A percentile compares a stretch with the other conserved stretches of the same genome.
Evolutionary conservation across 306 rosid genomes (phyloP).

Genomic region (Glycine tomentella): DNA sequence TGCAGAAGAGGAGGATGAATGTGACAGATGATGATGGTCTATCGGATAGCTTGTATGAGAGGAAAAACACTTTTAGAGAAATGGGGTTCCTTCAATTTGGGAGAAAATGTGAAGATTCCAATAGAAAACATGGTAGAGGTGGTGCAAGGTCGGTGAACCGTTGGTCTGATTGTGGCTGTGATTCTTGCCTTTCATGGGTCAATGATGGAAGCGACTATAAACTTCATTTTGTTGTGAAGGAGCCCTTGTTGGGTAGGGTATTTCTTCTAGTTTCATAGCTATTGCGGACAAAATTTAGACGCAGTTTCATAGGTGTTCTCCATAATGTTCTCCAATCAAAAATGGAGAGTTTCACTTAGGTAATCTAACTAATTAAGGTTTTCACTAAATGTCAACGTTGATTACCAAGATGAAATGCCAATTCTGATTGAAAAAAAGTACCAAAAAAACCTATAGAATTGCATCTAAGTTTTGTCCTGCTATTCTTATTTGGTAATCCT

Average conservation of each 20-base stretch:
- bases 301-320: not conserved
- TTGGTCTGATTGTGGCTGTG: constrained; percentile 95
- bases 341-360: not conserved
- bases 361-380: no score
- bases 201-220: constrained; percentile 50
- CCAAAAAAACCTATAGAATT: not conserved
- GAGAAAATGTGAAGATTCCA: constrained; percentile 45
- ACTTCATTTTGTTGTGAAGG: constrained; percentile 65
- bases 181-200: constrained; percentile 76
- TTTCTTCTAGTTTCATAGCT: constrained; percentile 16
- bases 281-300: not conserved
- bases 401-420: not conserved
- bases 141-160: constrained; percentile 39
- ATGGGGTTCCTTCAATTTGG: constrained; percentile 49
- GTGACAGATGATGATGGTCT: constrained; percentile 29
- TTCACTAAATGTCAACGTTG: not conserved
- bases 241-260: constrained; percentile 65
- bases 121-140: constrained; percentile 17
- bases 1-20: constrained; percentile 32
- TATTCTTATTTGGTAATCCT: not conserved
- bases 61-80: constrained; percentile 57
- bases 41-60: constrained; percentile 49
- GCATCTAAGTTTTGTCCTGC: not conserved
- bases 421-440: not conserved
- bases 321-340: not conserved